These are phyloP conservation scores for Teunomyces funiuensis DNA, from an alignment of 805 yeast species.

Conservation along the genomic window DNA sequence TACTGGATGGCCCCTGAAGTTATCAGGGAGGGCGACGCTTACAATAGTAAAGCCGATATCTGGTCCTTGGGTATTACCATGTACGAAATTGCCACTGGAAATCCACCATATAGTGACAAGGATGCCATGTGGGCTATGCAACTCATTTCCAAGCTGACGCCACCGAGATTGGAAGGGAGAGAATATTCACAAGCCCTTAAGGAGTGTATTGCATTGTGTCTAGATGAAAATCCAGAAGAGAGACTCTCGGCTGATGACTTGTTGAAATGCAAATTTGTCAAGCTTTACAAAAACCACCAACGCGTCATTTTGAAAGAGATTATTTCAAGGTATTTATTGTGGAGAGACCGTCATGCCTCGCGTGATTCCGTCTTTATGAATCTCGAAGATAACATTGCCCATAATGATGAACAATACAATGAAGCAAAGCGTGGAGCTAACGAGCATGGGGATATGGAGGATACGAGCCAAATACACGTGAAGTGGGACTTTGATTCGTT, in stretches of 20 bases:
- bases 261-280: slow-evolving; percentile 70
- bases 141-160: slow-evolving; percentile 86
- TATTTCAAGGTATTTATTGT: slow-evolving; percentile 66
- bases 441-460: neutral
- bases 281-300: slow-evolving; percentile 57
- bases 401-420: neutral
- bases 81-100: slow-evolving; percentile 93
- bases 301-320: slow-evolving; percentile 68
- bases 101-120: slow-evolving; percentile 95
- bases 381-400: slow-evolving; percentile 15
- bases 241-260: slow-evolving; percentile 87
- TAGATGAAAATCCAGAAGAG: slow-evolving; percentile 91
- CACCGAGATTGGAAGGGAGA: slow-evolving; percentile 91
- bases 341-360: slow-evolving; percentile 68
- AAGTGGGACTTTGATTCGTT: slow-evolving; percentile 91
- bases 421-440: neutral
- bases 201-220: slow-evolving; percentile 85
- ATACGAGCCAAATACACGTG: slow-evolving; percentile 37
- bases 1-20: slow-evolving; percentile 99
- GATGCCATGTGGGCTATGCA: slow-evolving; percentile 96
- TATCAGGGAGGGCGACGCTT: slow-evolving; percentile 82
- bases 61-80: slow-evolving; percentile 97
- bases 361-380: slow-evolving; percentile 49
- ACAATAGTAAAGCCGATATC: slow-evolving; percentile 90
- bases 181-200: slow-evolving; percentile 74